These are phyloP conservation scores for Neoboletus brunneissimus DNA, from an alignment of 768 basidiomycete genomes.

Conservation along the genomic window DNA sequence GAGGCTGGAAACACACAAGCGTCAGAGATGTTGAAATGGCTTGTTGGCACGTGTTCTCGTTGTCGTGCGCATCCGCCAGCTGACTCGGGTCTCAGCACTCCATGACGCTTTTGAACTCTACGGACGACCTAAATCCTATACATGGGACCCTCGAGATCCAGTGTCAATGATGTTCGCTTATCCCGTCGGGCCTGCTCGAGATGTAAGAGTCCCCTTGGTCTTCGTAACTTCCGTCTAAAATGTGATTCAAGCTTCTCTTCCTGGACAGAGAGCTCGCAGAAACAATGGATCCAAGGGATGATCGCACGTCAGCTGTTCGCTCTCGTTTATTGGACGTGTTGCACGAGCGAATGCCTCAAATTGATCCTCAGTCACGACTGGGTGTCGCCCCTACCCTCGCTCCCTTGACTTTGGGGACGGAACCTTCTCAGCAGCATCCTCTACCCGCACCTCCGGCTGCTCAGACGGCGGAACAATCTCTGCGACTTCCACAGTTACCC, in stretches of 20 bases:
- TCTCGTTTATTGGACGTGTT: conserved; percentile 60
- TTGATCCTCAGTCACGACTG: conserved; percentile 18
- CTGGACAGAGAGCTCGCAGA: conserved; percentile 82
- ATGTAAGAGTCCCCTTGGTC: conserved; percentile 50
- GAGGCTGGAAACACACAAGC: conserved; percentile 60
- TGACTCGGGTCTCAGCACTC: conserved; percentile 47
- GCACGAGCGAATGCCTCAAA: conserved; percentile 57
- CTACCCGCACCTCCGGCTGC: conserved; percentile 18
- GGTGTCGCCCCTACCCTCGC: conserved; percentile 16
- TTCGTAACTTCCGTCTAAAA: conserved; percentile 14
- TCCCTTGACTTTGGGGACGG: conserved; percentile 16
- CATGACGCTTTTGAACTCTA: conserved; percentile 89
- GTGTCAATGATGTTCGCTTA: conserved; percentile 91
- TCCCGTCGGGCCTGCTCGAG: conserved; percentile 79
- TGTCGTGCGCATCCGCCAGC: background rate
- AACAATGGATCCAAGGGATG: conserved; percentile 70
- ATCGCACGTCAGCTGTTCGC: conserved; percentile 70
- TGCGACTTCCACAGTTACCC: conserved; percentile 50
- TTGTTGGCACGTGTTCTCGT: conserved; percentile 59
- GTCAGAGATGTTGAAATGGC: conserved; percentile 87
- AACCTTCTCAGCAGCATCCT: conserved; percentile 29
- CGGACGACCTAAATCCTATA: conserved; percentile 81
- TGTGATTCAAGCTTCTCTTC: conserved; percentile 64
- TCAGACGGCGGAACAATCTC: conserved; percentile 8
- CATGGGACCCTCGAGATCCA: conserved; percentile 86